Conservation (phyloP, 768 basidiomycete species). For the Termitomyces sp. region DNA sequence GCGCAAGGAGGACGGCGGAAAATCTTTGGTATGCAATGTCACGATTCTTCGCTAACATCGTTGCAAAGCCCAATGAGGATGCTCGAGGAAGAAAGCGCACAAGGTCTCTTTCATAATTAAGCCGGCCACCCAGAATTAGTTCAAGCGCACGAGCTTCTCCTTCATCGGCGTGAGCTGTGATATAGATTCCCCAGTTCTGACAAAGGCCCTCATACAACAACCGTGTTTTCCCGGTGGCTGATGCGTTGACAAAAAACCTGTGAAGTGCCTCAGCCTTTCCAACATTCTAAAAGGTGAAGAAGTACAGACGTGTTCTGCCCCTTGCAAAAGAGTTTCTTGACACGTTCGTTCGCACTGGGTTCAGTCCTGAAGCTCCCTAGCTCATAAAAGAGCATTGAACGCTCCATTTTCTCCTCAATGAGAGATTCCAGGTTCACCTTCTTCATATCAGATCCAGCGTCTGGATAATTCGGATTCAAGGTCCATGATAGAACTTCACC, state of each 20-base stretch:
- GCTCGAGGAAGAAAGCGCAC: too few species aligned
- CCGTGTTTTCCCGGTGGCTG: slow-evolving; percentile 1
- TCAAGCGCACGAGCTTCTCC: background rate
- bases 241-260: slow-evolving; percentile 1
- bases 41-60: too few species aligned
- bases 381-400: background rate
- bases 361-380: background rate
- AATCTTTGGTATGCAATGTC: too few species aligned
- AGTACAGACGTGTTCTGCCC: background rate
- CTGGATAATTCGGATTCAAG: background rate
- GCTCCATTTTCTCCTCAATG: background rate
- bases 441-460: background rate
- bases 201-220: slow-evolving; percentile 1
- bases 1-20: too few species aligned
- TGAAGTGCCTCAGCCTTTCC: background rate
- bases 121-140: background rate
- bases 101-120: too few species aligned
- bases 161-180: background rate
- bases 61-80: too few species aligned
- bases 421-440: background rate
- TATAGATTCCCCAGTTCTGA: background rate
- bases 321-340: background rate
- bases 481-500: background rate
- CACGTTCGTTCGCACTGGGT: background rate
- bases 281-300: too few species aligned